Conservation (phyloP, 2,329 filamentous ascomycete species). For the Sclerotiophoma versabilis region DNA sequence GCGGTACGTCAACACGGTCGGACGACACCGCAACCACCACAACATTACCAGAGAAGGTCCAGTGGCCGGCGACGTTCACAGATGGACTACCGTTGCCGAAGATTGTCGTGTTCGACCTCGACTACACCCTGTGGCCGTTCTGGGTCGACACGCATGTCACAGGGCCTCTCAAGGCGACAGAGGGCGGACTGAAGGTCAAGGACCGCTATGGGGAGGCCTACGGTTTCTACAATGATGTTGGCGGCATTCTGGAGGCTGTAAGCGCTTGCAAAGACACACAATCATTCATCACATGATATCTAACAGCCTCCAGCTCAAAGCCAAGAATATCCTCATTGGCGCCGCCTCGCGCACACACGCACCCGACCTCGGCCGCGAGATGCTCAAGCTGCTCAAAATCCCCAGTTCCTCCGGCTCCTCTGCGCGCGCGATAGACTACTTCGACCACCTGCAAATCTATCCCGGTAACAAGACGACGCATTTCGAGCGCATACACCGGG, state of each 20-base stretch:
- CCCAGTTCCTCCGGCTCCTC: slow-evolving; percentile 59
- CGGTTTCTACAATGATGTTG: slow-evolving; percentile 57
- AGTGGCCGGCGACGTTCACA: slow-evolving; percentile 63
- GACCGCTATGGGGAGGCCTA: slow-evolving; percentile 58
- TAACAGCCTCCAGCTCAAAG: slow-evolving; percentile 42
- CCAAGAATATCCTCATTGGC: slow-evolving; percentile 65
- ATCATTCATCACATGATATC: background rate
- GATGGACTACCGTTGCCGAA: slow-evolving; percentile 77
- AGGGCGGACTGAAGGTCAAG: slow-evolving; percentile 57
- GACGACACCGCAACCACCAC: slow-evolving; percentile 43
- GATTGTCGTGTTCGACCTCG: slow-evolving; percentile 90
- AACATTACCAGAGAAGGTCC: slow-evolving; percentile 44
- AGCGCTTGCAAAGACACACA: background rate
- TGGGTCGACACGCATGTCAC: slow-evolving; percentile 95
- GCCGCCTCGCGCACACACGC: slow-evolving; percentile 83
- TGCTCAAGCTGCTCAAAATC: slow-evolving; percentile 77
- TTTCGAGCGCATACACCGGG: slow-evolving; percentile 75
- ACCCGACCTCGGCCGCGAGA: slow-evolving; percentile 79
- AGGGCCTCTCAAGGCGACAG: slow-evolving; percentile 68
- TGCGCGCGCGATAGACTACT: slow-evolving; percentile 57
- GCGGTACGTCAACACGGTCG: slow-evolving; percentile 24
- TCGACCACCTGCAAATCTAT: slow-evolving; percentile 67
- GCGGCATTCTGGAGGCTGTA: slow-evolving; percentile 50
- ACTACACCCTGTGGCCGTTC: slow-evolving; percentile 99
- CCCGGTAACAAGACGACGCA: slow-evolving; percentile 86